Base-by-base conservation (phyloP, 345 rosid species). In the Brassica rapa region DNA sequence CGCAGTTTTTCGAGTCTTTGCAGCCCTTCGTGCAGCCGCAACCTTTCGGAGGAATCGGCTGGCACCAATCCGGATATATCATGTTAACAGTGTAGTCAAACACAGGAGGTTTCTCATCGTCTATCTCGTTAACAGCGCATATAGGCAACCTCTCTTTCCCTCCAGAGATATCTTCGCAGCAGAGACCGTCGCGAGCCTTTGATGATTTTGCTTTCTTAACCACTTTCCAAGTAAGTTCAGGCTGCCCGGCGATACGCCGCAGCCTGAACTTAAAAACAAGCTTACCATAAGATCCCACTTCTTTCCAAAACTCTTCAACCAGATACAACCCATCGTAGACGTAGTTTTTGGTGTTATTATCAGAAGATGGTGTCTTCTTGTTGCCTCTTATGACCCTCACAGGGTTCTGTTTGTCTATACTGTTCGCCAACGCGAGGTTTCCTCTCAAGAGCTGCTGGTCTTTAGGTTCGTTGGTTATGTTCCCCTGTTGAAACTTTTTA, bases 361-460 rank as follows among this genome's bases (percentile, higher is more conserved):
- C 87, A 0, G 91, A 91, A 2, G 97, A 93, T 80, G 85, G 73
- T 4, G 77, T 66, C 72, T 77, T 86, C 33, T 76, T 66, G 49
- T 88, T 88, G 30, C 97, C 95, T 66, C 89, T 89, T 66, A 92
- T 89, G 75, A 92, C 97, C 68, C 99, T 86, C 21, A 95, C 98
- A 49, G 98, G 94, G 80, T 82, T 89, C 76, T 85, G 55, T 32
- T 70, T 83, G 39, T 63, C 43, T 25, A 30, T 68, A 70, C 98
- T 91, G 82, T 86, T 95, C 53, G 73, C 85, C 76, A 95, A 80
- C 14, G 91, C 94, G 32, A 95, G 94, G 80, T 93, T 95, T 10
- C 97, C 98, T 30, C 80, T 76, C 69, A 84, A 83, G 39, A 95
- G 97, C 80, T 88, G 84, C 77, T 95, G 99, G 77, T 95, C 98